Evolutionary conservation across 495 filamentous ascomycete genomes (phyloP), one percentile per base, ranked within the genome.

Genomic region (Cladorrhinum samala): DNA sequence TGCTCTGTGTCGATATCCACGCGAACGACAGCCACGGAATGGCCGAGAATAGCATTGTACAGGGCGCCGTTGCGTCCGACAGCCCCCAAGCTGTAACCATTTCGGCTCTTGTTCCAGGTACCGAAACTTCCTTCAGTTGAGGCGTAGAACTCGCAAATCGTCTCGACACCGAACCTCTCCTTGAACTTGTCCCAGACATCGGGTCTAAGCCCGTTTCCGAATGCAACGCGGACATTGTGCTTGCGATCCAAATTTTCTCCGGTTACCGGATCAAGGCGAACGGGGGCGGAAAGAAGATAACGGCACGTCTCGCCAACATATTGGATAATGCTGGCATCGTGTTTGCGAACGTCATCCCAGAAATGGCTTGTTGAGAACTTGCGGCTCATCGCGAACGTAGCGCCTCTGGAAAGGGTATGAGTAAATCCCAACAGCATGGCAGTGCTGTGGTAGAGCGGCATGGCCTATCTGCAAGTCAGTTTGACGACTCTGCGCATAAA

Each of bases 231-330:
- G 3, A 97, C 77, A 0, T 74, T 81, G 70, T 96, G 84, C 53
- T 85, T 81, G 52, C 78, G 81, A 67, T 97, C 93, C 33, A 90
- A 73, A 56, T 83, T 80, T 60, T 86, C 83, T 17, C 85, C 84
- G 1, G 83, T 89, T 8, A 63, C 58, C 3, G 84, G 74, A 56
- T 88, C 81, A 21, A 79, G 65, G 48, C 80, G 70, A 1, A 87
- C 78, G 1, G 88, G 82, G 0, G 84, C 82, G 0, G 87, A 75
- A 37, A 96, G 78, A 14, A 98, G 80, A 66, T 98, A 98, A 2
- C 93, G 85, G 54, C 90, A 89, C 0, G 88, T 96, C 65, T 98
- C 93, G 30, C 93, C 93, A 9, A 98, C 92, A 58, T 98, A 98
- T 61, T 96, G 93, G 55, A 97, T 85, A 18, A 89, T 74, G 0